Evolutionary conservation across 495 filamentous ascomycete genomes (phyloP).

Genomic region (Emericellopsis terricola): DNA sequence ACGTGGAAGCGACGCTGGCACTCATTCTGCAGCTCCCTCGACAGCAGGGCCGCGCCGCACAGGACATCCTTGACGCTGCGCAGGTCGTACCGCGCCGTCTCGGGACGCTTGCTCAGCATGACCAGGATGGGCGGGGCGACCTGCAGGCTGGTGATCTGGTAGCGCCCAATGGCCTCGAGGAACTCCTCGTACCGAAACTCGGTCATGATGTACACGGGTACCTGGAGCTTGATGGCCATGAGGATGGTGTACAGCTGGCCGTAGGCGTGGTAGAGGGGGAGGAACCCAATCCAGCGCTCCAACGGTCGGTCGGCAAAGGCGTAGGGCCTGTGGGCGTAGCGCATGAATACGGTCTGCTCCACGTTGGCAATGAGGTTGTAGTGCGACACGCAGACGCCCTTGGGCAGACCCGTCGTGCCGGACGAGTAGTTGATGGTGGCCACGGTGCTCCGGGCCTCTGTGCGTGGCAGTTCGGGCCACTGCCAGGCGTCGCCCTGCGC

Average conservation of each 20-base stretch:
- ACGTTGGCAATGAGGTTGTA: conserved; percentile 54
- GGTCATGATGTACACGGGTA: conserved; percentile 52
- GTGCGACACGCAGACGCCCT: conserved; percentile 69
- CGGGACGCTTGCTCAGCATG: conserved; percentile 51
- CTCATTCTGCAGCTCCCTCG: conserved; percentile 40
- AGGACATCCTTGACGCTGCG: conserved; percentile 38
- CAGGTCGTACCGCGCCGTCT: conserved; percentile 48
- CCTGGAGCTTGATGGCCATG: conserved; percentile 14
- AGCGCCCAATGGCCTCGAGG: conserved; percentile 46
- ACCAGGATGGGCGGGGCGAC: conserved; percentile 44
- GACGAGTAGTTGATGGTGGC: conserved; percentile 51
- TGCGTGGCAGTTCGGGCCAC: conserved; percentile 23
- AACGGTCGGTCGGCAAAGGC: conserved; percentile 4
- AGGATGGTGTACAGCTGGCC: conserved; percentile 28
- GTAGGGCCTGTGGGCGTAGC: conserved; percentile 17
- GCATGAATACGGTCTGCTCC: conserved; percentile 22
- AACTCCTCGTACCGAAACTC: conserved; percentile 57
- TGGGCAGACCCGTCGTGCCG: conserved; percentile 71
- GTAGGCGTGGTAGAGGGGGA: conserved; percentile 63
- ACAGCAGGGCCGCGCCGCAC: conserved; percentile 47
- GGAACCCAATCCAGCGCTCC: conserved; percentile 32
- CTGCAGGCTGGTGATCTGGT: conserved; percentile 42
- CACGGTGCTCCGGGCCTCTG: conserved; percentile 13
- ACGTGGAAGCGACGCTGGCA: conserved; percentile 33
- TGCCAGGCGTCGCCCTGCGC: conserved; percentile 15